A percentile compares a stretch with the other conserved stretches of the same genome.
Evolutionary conservation across 2,329 filamentous ascomycete species (phyloP).

Genomic region (Trichoderma brevicompactum): DNA sequence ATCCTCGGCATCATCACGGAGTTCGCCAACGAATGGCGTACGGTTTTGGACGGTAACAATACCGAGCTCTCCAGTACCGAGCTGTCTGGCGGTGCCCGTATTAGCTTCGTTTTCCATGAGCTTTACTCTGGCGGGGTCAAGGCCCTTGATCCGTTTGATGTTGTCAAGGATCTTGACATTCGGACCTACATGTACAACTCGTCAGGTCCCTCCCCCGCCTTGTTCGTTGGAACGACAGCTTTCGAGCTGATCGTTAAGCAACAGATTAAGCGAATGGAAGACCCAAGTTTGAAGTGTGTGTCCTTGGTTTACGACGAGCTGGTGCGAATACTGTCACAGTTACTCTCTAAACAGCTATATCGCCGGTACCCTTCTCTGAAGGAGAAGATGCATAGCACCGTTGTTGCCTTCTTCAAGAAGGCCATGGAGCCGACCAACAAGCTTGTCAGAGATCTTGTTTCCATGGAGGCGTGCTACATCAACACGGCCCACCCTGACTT

Average conservation of each 20-base stretch:
- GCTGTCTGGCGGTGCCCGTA: constrained; percentile 94
- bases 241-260: constrained; percentile 99
- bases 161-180: constrained; percentile 97
- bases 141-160: constrained; percentile 95
- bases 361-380: constrained; percentile 91
- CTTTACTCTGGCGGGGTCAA: constrained; percentile 97
- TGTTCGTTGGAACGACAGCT: constrained; percentile 97
- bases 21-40: constrained; percentile 97
- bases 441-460: constrained; percentile 86
- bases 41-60: constrained; percentile 94
- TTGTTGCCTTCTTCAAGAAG: constrained; percentile 96
- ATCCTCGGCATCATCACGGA: constrained; percentile 98
- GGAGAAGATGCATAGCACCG: constrained; percentile 93
- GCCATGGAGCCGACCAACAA: constrained; percentile 98
- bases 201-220: constrained; percentile 92
- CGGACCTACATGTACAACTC: constrained; percentile 98
- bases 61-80: constrained; percentile 93
- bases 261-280: constrained; percentile 94
- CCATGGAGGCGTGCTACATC: constrained; percentile 97
- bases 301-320: constrained; percentile 97
- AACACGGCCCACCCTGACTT: constrained; percentile 99
- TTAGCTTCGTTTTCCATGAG: constrained; percentile 99
- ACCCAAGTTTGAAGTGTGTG: constrained; percentile 96
- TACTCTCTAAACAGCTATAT: constrained; percentile 87
- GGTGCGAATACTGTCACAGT: constrained; percentile 89